Evolutionary conservation across 2,329 filamentous ascomycete species (phyloP), one percentile per base, ranked within the genome.

Genomic region (Exophiala mesophila): DNA sequence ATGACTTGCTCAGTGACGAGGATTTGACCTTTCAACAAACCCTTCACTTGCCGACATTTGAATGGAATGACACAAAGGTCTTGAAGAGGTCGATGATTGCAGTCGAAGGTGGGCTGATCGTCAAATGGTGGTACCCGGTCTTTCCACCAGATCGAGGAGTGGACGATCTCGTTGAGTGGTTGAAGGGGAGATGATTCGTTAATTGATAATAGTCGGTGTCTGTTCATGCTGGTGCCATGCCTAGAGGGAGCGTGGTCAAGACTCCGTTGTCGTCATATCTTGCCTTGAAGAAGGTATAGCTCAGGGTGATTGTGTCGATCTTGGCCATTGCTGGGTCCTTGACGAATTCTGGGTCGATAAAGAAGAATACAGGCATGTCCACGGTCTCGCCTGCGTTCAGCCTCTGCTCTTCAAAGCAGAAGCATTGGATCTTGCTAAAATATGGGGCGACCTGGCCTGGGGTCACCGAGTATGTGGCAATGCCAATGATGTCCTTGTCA

Each of bases 331-430:
- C 89, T 38, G 90, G 71, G 65, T 98, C 92, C 55, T 85, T 89
- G 45, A 90, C 74, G 69, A 98, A 83, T 61, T 97, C 92, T 1
- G 92, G 92, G 60, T 98, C 92, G 53, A 98, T 85, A 66, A 97
- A 98, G 69, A 98, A 98, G 67, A 98, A 98, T 1, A 98, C 94
- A 0, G 92, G 94, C 94, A 98, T 98, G 64, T 98, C 92, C 40
- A 98, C 92, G 32, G 88, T 92, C 74, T 98, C 94, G 32, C 90
- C 89, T 4, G 89, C 89, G 61, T 92, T 90, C 53, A 98, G 67
- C 49, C 94, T 77, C 74, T 98, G 92, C 63, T 88, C 90, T 70
- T 98, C 92, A 59, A 98, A 98, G 66, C 92, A 98, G 67, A 98
- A 98, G 62, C 92, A 98, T 67, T 98, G 92, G 33, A 98, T 98